These are phyloP conservation scores for Senna tora DNA, from an alignment of 306 rosid species.

Conservation along the genomic window DNA sequence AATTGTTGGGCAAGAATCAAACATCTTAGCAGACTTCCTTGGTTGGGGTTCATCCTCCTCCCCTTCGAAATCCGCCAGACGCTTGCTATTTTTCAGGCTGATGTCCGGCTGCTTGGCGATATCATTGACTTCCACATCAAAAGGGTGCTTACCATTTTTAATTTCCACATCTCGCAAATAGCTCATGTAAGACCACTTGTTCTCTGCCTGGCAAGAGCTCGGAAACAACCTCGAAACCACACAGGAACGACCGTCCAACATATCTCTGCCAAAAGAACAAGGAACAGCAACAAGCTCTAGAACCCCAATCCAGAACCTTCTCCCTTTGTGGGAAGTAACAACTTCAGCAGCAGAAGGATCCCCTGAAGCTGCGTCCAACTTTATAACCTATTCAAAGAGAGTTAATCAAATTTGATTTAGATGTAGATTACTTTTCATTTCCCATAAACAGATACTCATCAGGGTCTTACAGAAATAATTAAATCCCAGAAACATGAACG, in stretches of 20 bases:
- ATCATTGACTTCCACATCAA: neutral
- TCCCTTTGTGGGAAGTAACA: conserved; percentile 9
- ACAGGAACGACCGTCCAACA: conserved; percentile 81
- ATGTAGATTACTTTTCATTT: neutral
- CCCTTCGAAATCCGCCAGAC: conserved; percentile 52
- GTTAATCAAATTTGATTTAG: conserved; percentile 40
- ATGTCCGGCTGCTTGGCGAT: conserved; percentile 42
- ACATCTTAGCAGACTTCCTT: conserved; percentile 53
- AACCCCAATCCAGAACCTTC: conserved; percentile 44
- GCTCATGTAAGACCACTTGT: conserved; percentile 68
- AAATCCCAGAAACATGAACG: conserved; percentile 35
- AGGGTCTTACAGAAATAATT: conserved; percentile 18
- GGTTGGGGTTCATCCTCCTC: conserved; percentile 53
- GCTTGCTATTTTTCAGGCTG: conserved; percentile 57
- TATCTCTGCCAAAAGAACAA: conserved; percentile 50
- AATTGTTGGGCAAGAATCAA: conserved; percentile 44
- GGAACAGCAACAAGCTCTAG: conserved; percentile 30
- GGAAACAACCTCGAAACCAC: conserved; percentile 70
- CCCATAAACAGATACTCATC: conserved; percentile 19
- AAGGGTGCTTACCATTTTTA: conserved; percentile 32
- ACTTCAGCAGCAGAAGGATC: conserved; percentile 35
- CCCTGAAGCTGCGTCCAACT: conserved; percentile 46
- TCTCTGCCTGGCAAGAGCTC: conserved; percentile 63
- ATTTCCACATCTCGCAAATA: conserved; percentile 53
- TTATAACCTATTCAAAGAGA: conserved; percentile 53